Evolutionary conservation across 176 grass and related monocot genomes (phyloP).

Genomic region (Avena insularis): DNA sequence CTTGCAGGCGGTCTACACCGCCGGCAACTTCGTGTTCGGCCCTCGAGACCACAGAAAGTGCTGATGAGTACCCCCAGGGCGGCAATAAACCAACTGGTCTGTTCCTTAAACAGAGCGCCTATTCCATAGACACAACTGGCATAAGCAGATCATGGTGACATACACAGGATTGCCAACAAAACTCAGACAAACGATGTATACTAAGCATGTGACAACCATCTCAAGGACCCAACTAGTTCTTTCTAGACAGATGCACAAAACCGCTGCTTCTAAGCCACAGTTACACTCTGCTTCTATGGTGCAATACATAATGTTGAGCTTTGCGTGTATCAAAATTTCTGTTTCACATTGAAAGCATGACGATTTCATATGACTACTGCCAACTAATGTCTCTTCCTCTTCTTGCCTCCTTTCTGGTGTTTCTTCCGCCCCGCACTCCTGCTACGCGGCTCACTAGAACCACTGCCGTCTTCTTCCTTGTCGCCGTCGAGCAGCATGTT

Average conservation of each 20-base stretch:
- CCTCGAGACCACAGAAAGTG: slow-evolving; percentile 42
- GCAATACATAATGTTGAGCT: not conserved
- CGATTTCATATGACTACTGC: not conserved
- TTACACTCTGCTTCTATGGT: not conserved
- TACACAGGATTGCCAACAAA: not conserved
- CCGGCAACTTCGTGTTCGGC: slow-evolving; percentile 58
- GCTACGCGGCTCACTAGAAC: not conserved
- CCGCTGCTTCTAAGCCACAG: no score
- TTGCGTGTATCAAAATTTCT: not conserved
- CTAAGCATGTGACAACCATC: not conserved
- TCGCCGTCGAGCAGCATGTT: slow-evolving; percentile 47
- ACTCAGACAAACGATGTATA: not conserved
- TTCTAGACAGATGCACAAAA: not conserved
- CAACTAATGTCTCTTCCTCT: slow-evolving; percentile 48
- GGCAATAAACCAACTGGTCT: not conserved
- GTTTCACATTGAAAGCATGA: not conserved
- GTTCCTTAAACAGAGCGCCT: no score
- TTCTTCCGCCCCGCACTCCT: slow-evolving; percentile 26
- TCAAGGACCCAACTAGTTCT: not conserved
- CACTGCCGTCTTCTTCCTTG: slow-evolving; percentile 31
- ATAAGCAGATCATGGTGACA: not conserved
- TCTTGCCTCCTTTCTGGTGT: slow-evolving; percentile 49
- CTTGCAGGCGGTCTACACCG: slow-evolving; percentile 47
- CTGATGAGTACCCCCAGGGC: not conserved
- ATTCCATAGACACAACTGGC: not conserved